These are phyloP conservation scores for Neoarthrinium moseri DNA, from an alignment of 2,329 filamentous ascomycete genomes.

Conservation along the genomic window DNA sequence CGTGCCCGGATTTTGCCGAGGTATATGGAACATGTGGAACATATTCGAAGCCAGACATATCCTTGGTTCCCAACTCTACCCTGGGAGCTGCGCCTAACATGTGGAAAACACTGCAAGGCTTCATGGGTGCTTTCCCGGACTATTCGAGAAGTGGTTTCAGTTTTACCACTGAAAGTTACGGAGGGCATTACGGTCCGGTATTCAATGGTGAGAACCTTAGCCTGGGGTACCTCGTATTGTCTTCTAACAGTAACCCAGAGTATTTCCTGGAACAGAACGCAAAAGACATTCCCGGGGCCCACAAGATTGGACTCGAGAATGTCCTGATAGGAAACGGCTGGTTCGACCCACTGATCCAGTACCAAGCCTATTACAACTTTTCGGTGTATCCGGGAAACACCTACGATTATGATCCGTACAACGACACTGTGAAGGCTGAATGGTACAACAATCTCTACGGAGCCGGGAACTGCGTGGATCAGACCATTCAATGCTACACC, in stretches of 20 bases:
- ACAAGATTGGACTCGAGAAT: slow-evolving; percentile 46
- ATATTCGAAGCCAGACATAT: slow-evolving; percentile 49
- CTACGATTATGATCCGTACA: slow-evolving; percentile 53
- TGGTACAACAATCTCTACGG: slow-evolving; percentile 62
- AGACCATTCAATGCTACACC: slow-evolving; percentile 51
- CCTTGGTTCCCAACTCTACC: slow-evolving; percentile 51
- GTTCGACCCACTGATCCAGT: slow-evolving; percentile 55
- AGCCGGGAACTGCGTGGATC: slow-evolving; percentile 58
- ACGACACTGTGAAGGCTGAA: slow-evolving; percentile 43
- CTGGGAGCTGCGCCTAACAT: slow-evolving; percentile 55
- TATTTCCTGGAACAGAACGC: slow-evolving; percentile 47
- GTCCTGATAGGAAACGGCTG: slow-evolving; percentile 56
- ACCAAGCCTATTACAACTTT: slow-evolving; percentile 57
- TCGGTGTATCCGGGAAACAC: slow-evolving; percentile 55
- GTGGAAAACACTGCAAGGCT: slow-evolving; percentile 61
- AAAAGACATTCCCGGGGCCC: slow-evolving; percentile 39
- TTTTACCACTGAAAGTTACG: slow-evolving; percentile 56
- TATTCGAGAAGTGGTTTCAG: slow-evolving; percentile 49
- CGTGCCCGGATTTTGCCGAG: slow-evolving; percentile 49
- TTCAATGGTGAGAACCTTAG: slow-evolving; percentile 45
- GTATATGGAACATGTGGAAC: slow-evolving; percentile 47
- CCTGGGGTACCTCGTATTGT: no score
- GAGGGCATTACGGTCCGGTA: slow-evolving; percentile 56
- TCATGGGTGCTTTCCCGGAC: slow-evolving; percentile 59
- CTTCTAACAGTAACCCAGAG: no score